Evolutionary conservation across 2,329 filamentous ascomycete species (phyloP), one percentile per base, ranked within the genome.

Genomic region (Aspergillus flavus): DNA sequence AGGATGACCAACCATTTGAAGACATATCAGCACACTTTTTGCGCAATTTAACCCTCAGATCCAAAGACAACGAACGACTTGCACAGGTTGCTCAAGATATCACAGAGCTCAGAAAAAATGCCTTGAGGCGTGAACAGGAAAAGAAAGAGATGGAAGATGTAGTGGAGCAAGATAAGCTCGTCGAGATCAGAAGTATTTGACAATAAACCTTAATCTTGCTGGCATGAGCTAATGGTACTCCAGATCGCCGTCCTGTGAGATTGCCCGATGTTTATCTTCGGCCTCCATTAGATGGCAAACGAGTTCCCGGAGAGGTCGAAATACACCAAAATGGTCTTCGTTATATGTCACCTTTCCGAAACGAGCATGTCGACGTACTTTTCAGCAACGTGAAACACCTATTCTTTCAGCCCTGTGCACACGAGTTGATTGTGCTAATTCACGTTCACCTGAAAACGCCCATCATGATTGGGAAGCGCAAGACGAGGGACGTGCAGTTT

Each of bases 61-160:
- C 95, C 23, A 91, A 91, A 66, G 92, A 98, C 75, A 90, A 93
- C 63, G 88, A 93, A 65, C 89, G 94, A 66, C 93, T 99, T 76
- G 90, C 92, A 63, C 92, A 96, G 72, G 95, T 99, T 69, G 91
- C 93, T 14, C 91, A 91, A 65, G 92, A 96, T 74, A 98, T 99
- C 71, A 94, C 93, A 12, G 95, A 97, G 74, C 90, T 99, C 83
- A 96, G 97, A 83, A 96, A 95, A 76, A 92, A 94, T 70, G 89
- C 92, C 6, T 87, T 92, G 48, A 94, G 96, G 79, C 91, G 93
- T 71, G 95, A 99, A 78, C 94, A 97, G 73, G 94, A 97, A 80
- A 97, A 98, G 87, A 99, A 99, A 82, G 94, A 99, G 71, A 91
- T 99, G 91, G 95, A 99, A 76, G 95, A 99, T 78, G 95, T 99